Base-by-base conservation (phyloP, 1,284 basidiomycete species). In the Pseudozyma sp. region DNA sequence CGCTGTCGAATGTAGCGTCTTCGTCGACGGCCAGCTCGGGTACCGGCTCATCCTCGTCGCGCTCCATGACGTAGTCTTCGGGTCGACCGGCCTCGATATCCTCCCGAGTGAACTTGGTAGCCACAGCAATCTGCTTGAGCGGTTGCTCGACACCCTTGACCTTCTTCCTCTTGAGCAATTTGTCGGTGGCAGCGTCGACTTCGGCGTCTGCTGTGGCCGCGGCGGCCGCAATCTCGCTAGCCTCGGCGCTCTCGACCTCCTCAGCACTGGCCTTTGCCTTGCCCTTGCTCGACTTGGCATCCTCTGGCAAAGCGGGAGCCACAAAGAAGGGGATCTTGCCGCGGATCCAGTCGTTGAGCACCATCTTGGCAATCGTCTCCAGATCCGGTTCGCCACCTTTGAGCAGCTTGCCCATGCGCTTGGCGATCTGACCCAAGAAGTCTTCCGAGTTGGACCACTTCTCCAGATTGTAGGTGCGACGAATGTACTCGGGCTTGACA, bases 281-380 rank as follows among this genome's bases (percentile, higher is more conserved):
- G 35, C 68, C 75, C 58, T 75, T 79, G 34, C 30, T 42, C 11
- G 63, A 63, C 35, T 55, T 54, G 6, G 46, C 64, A 40, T 73
- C 60, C n/a, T 61, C 69, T 13, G 77, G 74, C 49, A 53, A 37
- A 9, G 81, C 81, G 29, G 93, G 93, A 10, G 91, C 83, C 24
- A 93, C 92, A 77, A 94, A 94, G 87, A 90, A 94, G 34, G 93
- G 93, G 80, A 95, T 93, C 79, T 94, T 92, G 29, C 97, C 97
- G 57, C 97, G 88, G 65, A 97, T 94, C 97, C 97, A 99, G 85
- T 99, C 97, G 85, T 92, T 94, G 78, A 99, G 86, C 48, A 99
- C 88, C 86, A 98, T 96, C 87, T 96, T 98, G 35, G 96, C 93
- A 14, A 95, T 93, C 4, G 92, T 90, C 83, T 98, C 93, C 52